Conservation (phyloP, 441 rosid genomes). For the Dalechampia spathulata region DNA sequence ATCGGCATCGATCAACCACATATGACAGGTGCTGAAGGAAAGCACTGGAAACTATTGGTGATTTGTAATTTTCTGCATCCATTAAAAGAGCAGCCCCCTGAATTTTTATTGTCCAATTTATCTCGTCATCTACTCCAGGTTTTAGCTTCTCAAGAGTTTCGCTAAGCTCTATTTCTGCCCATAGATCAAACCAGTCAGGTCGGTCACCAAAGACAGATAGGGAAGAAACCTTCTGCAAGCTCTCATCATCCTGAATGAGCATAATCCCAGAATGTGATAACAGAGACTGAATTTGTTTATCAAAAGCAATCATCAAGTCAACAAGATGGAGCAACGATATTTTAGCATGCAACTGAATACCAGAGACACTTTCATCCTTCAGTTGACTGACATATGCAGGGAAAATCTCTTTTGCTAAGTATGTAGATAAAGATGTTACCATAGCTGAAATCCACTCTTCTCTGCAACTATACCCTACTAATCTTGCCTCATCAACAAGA, state of each 20-base stretch:
- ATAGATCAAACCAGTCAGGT: slow-evolving; percentile 84
- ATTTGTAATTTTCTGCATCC: slow-evolving; percentile 50
- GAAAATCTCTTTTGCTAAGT: slow-evolving; percentile 74
- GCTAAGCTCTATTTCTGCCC: slow-evolving; percentile 79
- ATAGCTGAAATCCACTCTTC: slow-evolving; percentile 92
- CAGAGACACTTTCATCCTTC: slow-evolving; percentile 35
- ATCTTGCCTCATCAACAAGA: slow-evolving; percentile 78
- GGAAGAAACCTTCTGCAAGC: slow-evolving; percentile 61
- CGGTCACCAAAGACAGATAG: slow-evolving; percentile 78
- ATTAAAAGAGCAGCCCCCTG: slow-evolving; percentile 46
- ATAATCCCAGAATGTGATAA: slow-evolving; percentile 64
- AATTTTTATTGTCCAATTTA: slow-evolving; percentile 65
- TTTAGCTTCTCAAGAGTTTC: slow-evolving; percentile 58
- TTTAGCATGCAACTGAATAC: slow-evolving; percentile 45
- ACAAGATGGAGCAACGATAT: slow-evolving; percentile 79
- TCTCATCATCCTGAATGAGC: slow-evolving; percentile 59
- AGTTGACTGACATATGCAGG: slow-evolving; percentile 55
- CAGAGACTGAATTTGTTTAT: slow-evolving; percentile 60
- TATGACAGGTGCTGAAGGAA: slow-evolving; percentile 47
- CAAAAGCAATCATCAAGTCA: slow-evolving; percentile 84
- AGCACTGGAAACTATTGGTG: slow-evolving; percentile 55
- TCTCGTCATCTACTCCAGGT: slow-evolving; percentile 45
- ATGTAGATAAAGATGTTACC: slow-evolving; percentile 58
- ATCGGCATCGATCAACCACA: slow-evolving; percentile 58
- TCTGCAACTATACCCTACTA: slow-evolving; percentile 84